These are phyloP conservation scores for Chlorella sp. DNA, from an alignment of 139 green algal species.

Conservation along the genomic window DNA sequence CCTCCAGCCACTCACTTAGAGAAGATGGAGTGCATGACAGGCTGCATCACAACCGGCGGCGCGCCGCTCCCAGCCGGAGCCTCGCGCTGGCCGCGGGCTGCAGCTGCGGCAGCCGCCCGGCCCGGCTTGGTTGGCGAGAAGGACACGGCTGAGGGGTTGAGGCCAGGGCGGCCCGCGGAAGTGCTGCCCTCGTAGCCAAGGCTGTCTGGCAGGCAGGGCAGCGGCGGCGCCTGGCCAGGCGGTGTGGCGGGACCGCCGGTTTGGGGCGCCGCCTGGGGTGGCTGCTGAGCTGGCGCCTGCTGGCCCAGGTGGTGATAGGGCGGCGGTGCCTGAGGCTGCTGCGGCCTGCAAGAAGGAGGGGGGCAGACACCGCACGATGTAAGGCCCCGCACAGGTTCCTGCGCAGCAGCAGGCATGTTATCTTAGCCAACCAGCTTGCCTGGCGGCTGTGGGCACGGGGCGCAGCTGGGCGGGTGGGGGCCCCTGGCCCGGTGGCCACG, in stretches of 20 bases:
- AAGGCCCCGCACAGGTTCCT: too few relatives aligned
- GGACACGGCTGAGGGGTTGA: constrained; percentile 5
- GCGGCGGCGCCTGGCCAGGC: background rate
- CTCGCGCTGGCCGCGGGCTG: background rate
- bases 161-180: background rate
- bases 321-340: background rate
- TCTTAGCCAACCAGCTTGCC: too few relatives aligned
- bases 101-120: background rate
- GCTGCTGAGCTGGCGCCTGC: background rate
- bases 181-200: background rate
- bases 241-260: background rate
- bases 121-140: background rate
- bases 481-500: too few relatives aligned
- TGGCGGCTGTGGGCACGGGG: too few relatives aligned
- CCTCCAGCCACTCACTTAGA: too few relatives aligned
- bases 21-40: background rate
- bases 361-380: too few relatives aligned
- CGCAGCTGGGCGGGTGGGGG: too few relatives aligned
- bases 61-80: too few relatives aligned
- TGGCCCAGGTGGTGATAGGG: background rate
- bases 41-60: constrained; percentile 1
- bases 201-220: background rate
- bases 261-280: background rate
- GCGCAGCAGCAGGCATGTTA: too few relatives aligned
- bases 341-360: too few relatives aligned